These are phyloP conservation scores for Backusella psychrophila DNA, from an alignment of 192 early-diverging fungal species.

Conservation along the genomic window DNA sequence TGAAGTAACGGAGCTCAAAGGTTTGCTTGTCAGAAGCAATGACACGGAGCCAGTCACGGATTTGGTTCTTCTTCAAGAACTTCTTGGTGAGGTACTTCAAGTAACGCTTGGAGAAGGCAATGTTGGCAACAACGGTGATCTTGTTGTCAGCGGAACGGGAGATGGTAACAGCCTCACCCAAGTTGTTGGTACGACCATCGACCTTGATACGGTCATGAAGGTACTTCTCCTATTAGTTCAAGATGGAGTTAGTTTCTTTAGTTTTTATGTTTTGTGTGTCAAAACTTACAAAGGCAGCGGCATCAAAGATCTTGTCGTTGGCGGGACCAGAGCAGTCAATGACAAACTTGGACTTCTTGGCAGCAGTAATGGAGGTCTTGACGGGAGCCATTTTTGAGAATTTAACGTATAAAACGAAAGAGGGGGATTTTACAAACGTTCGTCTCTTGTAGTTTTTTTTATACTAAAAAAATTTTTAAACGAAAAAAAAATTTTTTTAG, in stretches of 20 bases:
- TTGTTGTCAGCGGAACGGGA: slow-evolving; percentile 65
- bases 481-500: not conserved
- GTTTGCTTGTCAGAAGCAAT: slow-evolving; percentile 82
- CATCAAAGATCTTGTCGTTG: slow-evolving; percentile 95
- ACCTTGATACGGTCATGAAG: slow-evolving; percentile 99
- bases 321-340: slow-evolving; percentile 94
- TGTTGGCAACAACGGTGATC: slow-evolving; percentile 76
- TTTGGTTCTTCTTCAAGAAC: slow-evolving; percentile 99
- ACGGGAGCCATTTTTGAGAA: slow-evolving; percentile 24
- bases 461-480: not conserved
- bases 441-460: not conserved
- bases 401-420: slow-evolving; percentile 6
- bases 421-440: not conserved
- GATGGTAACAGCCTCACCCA: slow-evolving; percentile 84
- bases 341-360: slow-evolving; percentile 69
- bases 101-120: slow-evolving; percentile 95
- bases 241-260: not conserved
- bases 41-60: slow-evolving; percentile 98
- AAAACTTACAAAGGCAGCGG: slow-evolving; percentile 81
- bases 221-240: slow-evolving; percentile 79
- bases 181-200: slow-evolving; percentile 92
- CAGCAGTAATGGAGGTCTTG: slow-evolving; percentile 23
- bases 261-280: too few relatives aligned
- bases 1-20: slow-evolving; percentile 96
- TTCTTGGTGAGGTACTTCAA: slow-evolving; percentile 99